A percentile compares a stretch with the other conserved stretches of the same genome.
Conservation (phyloP, 305 asterid species). For the Solanum hybrid region DNA sequence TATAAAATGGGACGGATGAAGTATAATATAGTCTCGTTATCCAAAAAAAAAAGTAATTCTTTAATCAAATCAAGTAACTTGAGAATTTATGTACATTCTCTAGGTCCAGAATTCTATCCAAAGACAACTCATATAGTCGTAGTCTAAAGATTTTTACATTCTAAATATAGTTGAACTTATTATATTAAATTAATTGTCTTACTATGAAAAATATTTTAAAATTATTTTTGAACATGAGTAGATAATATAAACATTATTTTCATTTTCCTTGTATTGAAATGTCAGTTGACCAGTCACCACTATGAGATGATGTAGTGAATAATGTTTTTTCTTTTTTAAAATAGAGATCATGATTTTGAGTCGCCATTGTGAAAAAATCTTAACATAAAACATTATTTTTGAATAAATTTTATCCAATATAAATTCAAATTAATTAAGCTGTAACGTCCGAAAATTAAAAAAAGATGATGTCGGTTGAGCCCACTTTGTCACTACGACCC, state of each 20-base stretch:
- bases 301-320: too few relatives aligned
- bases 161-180: neutral
- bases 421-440: too few relatives aligned
- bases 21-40: too few relatives aligned
- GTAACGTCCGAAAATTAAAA: too few relatives aligned
- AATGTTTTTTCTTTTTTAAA: too few relatives aligned
- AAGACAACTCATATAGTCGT: neutral
- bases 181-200: neutral
- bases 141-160: neutral
- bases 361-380: neutral
- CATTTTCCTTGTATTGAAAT: neutral
- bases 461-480: neutral
- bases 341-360: too few relatives aligned
- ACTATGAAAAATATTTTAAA: neutral
- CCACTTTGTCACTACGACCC: neutral
- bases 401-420: accelerated
- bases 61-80: neutral
- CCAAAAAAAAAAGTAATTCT: neutral
- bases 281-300: neutral
- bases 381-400: too few relatives aligned
- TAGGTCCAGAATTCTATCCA: neutral
- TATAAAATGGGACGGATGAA: too few relatives aligned
- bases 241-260: neutral
- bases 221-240: neutral
- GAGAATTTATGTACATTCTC: neutral